A percentile compares a stretch with the other conserved stretches of the same genome.
phyloP scores from a whole-genome alignment of 2,329 filamentous ascomycete species.

The Fusarium incarnatum region DNA sequence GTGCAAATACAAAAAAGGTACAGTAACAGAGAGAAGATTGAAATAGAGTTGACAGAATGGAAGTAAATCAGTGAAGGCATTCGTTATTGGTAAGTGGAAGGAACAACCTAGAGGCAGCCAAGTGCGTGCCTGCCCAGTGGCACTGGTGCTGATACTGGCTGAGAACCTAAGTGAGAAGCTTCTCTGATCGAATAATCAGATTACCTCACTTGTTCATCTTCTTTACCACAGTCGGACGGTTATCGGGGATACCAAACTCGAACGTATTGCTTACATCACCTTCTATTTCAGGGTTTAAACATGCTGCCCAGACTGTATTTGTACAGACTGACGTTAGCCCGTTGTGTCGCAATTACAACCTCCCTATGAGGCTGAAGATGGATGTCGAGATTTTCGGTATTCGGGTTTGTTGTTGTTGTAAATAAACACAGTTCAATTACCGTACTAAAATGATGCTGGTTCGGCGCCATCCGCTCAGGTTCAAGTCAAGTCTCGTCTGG shows the following conservation, averaged over 20 bases:
- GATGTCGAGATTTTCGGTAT: conserved; percentile 14
- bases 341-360: conserved; percentile 8
- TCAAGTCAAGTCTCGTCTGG: neutral
- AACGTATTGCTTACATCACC: conserved; percentile 33
- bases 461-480: conserved; percentile 28
- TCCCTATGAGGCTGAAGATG: conserved; percentile 6
- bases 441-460: conserved; percentile 10
- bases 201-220: conserved; percentile 14
- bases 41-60: neutral
- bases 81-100: neutral
- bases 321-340: conserved; percentile 4
- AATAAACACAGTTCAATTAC: neutral
- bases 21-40: neutral
- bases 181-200: conserved; percentile 7
- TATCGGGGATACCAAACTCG: conserved; percentile 4
- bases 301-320: conserved; percentile 2
- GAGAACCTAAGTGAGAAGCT: conserved; percentile 1
- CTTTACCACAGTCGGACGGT: neutral
- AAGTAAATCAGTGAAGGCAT: neutral
- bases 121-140: neutral
- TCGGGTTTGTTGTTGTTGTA: conserved; percentile 14
- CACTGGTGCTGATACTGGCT: conserved; percentile 4
- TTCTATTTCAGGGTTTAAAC: conserved; percentile 20
- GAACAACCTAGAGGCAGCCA: conserved; percentile 14
- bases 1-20: neutral